Conservation (phyloP, 768 basidiomycete species). For the Amylocystis lapponica region DNA sequence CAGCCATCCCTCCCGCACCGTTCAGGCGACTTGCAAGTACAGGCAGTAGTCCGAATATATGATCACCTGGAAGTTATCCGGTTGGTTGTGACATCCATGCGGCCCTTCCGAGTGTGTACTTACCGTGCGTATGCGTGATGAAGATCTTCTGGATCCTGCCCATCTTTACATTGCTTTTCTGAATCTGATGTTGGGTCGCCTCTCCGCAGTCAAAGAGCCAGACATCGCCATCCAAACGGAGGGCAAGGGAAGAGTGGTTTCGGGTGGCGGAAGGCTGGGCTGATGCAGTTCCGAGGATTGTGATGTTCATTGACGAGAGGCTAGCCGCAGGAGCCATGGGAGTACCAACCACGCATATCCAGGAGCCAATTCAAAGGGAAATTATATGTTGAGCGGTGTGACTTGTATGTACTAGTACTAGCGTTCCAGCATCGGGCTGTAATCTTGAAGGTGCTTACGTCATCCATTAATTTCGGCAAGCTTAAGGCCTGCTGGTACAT, state of each 20-base stretch:
- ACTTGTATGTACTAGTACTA: too few species aligned
- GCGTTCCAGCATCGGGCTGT: too few species aligned
- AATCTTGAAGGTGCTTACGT: too few species aligned
- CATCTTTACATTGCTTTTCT: conserved; percentile 70
- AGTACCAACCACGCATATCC: too few species aligned
- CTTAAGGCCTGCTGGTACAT: too few species aligned
- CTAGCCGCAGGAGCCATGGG: too few species aligned
- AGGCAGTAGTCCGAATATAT: conserved; percentile 72
- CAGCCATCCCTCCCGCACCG: conserved; percentile 63
- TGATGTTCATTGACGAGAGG: conserved; percentile 42
- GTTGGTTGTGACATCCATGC: not conserved
- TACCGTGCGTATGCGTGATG: conserved; percentile 87
- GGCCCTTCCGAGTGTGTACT: conserved; percentile 3
- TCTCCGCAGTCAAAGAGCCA: conserved; percentile 89
- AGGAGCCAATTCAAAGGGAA: too few species aligned
- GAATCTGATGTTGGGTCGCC: conserved; percentile 74
- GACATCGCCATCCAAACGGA: conserved; percentile 61
- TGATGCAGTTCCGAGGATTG: conserved; percentile 78
- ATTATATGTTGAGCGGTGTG: too few species aligned
- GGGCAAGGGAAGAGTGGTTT: conserved; percentile 69
- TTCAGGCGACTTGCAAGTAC: conserved; percentile 66
- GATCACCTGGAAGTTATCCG: conserved; percentile 55
- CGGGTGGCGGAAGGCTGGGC: conserved; percentile 76
- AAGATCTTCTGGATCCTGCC: conserved; percentile 78
- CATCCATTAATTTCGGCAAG: too few species aligned